These are phyloP conservation scores for Copromyces sp. DNA, from an alignment of 495 filamentous ascomycete genomes.

Conservation along the genomic window DNA sequence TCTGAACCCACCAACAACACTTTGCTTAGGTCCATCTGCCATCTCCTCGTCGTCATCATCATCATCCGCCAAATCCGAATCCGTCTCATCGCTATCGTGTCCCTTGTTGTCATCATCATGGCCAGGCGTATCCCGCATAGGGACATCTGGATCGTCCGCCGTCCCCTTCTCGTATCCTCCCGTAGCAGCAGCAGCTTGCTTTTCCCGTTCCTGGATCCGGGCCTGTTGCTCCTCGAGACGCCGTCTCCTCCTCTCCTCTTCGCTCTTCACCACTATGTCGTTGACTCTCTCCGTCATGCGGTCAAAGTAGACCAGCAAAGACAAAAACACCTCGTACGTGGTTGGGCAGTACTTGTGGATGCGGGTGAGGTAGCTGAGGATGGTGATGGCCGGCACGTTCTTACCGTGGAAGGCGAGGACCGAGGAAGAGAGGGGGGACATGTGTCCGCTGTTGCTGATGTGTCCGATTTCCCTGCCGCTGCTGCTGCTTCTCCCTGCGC, in stretches of 20 bases:
- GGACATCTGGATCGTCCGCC: conserved; percentile 18
- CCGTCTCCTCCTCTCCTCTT: conserved; percentile 23
- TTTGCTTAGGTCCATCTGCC: neutral
- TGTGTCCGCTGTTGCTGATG: conserved; percentile 33
- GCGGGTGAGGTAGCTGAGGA: conserved; percentile 87
- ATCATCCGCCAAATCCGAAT: conserved; percentile 31
- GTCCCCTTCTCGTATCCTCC: neutral
- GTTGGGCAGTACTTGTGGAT: conserved; percentile 99
- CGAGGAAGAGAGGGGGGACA: conserved; percentile 74
- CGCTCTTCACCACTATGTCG: conserved; percentile 38
- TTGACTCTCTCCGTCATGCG: conserved; percentile 98
- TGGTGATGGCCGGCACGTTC: conserved; percentile 95
- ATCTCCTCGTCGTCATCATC: conserved; percentile 16
- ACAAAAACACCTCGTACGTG: conserved; percentile 96
- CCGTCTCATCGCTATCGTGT: conserved; percentile 24
- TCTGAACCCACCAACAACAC: neutral
- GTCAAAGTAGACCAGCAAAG: conserved; percentile 93
- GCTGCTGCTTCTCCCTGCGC: neutral
- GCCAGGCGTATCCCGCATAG: conserved; percentile 21
- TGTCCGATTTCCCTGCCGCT: neutral
- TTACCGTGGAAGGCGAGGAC: conserved; percentile 99
- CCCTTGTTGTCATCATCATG: conserved; percentile 11
- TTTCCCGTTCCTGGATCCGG: neutral
- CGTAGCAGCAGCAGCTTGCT: neutral
- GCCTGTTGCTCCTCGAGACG: conserved; percentile 16